Conservation (phyloP, 2,329 filamentous ascomycete species). For the Dendrostoma leiphaemia region DNA sequence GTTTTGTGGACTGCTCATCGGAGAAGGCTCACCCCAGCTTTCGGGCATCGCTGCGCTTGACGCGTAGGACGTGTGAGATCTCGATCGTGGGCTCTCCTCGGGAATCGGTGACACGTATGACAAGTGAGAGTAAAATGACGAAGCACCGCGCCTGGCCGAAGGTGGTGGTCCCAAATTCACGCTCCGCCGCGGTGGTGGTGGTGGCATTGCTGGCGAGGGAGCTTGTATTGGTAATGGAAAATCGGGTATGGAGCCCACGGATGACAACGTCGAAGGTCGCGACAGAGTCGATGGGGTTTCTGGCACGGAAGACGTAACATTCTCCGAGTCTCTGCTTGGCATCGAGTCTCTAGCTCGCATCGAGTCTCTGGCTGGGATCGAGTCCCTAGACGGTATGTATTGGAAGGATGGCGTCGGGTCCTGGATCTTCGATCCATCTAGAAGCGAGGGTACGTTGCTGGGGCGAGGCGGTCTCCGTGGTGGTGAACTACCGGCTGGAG, state of each 20-base stretch:
- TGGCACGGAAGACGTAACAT: conserved; percentile 35
- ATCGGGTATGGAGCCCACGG: conserved; percentile 58
- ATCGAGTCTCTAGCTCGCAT: too few species aligned
- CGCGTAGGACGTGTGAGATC: conserved; percentile 63
- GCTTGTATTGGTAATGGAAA: conserved; percentile 46
- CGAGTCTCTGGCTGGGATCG: too few species aligned
- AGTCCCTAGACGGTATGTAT: too few species aligned
- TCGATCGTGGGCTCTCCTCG: conserved; percentile 61
- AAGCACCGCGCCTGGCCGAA: conserved; percentile 57
- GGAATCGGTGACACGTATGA: conserved; percentile 74
- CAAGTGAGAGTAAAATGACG: conserved; percentile 62
- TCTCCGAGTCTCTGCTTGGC: conserved; percentile 36
- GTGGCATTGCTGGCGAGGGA: conserved; percentile 23
- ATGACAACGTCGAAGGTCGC: conserved; percentile 52
- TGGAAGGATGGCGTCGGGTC: conserved; percentile 55
- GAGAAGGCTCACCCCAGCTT: conserved; percentile 57
- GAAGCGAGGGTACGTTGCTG: conserved; percentile 57
- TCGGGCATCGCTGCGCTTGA: conserved; percentile 73
- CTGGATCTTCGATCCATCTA: conserved; percentile 55
- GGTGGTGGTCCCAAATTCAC: conserved; percentile 59
- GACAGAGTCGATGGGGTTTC: conserved; percentile 49
- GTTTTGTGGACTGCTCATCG: conserved; percentile 42
- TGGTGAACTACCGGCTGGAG: conserved; percentile 48
- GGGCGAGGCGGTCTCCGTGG: conserved; percentile 60
- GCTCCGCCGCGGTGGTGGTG: conserved; percentile 41